Percentiles rank a stretch among this genome's conserved stretches.
Conservation (phyloP, 768 basidiomycete genomes). For the Lactarius akahatsu region DNA sequence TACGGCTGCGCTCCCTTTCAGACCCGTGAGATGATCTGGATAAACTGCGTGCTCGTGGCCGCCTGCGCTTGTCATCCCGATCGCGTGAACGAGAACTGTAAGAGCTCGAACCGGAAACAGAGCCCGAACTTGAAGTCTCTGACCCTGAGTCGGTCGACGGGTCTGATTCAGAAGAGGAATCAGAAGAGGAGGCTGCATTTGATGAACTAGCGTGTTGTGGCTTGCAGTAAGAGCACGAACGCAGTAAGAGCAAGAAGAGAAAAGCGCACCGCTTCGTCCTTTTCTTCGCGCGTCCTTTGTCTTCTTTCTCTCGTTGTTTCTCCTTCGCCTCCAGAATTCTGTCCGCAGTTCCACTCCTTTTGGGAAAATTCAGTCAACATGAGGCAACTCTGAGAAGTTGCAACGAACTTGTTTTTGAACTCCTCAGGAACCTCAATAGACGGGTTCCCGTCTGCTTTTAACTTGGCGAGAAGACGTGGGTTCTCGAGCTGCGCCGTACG, state of each 20-base stretch:
- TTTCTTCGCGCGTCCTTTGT: constrained; percentile 34
- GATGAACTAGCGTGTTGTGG: constrained; percentile 19
- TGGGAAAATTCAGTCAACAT: neutral
- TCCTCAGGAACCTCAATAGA: constrained; percentile 87
- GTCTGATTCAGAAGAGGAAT: constrained; percentile 28
- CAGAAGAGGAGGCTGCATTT: constrained; percentile 6
- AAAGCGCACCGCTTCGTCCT: constrained; percentile 37
- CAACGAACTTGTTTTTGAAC: constrained; percentile 74
- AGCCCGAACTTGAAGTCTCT: constrained; percentile 44
- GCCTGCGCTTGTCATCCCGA: constrained; percentile 41
- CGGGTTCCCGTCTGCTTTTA: constrained; percentile 69
- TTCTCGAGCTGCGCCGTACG: constrained; percentile 85
- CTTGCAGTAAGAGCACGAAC: constrained; percentile 27
- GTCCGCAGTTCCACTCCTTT: constrained; percentile 77
- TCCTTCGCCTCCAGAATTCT: constrained; percentile 82
- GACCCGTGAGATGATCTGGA: constrained; percentile 12
- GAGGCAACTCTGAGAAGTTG: neutral
- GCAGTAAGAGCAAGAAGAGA: constrained; percentile 1
- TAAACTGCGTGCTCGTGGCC: constrained; percentile 33
- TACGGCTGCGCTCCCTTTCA: constrained; percentile 14
- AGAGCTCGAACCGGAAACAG: constrained; percentile 44
- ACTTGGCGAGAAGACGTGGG: constrained; percentile 62
- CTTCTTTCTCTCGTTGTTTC: constrained; percentile 59
- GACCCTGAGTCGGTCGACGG: constrained; percentile 42
- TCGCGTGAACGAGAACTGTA: constrained; percentile 40